Base-by-base conservation (phyloP, 495 filamentous ascomycete genomes). In the Tuber borchii region DNA sequence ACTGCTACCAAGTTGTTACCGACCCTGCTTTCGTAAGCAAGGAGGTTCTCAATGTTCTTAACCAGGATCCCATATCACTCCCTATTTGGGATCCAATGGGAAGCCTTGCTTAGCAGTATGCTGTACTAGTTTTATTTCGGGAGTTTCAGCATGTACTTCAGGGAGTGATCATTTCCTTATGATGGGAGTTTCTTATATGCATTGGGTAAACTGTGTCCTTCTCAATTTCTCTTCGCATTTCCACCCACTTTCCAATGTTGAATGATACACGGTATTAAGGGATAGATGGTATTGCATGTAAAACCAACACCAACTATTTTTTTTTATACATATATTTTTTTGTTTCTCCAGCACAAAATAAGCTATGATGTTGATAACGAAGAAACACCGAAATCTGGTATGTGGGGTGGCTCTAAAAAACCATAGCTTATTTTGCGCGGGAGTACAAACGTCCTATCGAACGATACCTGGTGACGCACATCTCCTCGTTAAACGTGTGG, bases 41-140 rank as follows among this genome's bases (percentile, higher is more conserved):
- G 72, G 89, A 90, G 79, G 86, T 93, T 17, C 85, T 87, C 61
- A 90, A 93, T 74, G 88, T 95, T 71, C 83, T 95, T 40, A 86
- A 88, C 69, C 88, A 90, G 85, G 86, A 91, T 77, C 88, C 93
- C 6, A 88, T 89, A 72, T 88, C 92, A 56, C 84, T 97, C 75
- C 90, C 91, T 22, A 83, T 93, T 68, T 96, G 93, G 93, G 93
- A 97, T 87, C 93, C 93, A 0, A 93, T 97, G 92, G 93, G 93
- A 19, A 88, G 90, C 31, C 84, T 97, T 82, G 93, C 93, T 80
- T 94, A 80, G 80, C 6, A 39, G 17, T n/a, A 34, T 65, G 17
- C 12, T 65, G 56, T 65, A 65, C 31, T 34, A 65, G 56, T 31
- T 34, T 65, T 10, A 2, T 31, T 34, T 16, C 26, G 26, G 56